Conservation (phyloP, 2,329 filamentous ascomycete species). For the Tolypocladium pustulatum region DNA sequence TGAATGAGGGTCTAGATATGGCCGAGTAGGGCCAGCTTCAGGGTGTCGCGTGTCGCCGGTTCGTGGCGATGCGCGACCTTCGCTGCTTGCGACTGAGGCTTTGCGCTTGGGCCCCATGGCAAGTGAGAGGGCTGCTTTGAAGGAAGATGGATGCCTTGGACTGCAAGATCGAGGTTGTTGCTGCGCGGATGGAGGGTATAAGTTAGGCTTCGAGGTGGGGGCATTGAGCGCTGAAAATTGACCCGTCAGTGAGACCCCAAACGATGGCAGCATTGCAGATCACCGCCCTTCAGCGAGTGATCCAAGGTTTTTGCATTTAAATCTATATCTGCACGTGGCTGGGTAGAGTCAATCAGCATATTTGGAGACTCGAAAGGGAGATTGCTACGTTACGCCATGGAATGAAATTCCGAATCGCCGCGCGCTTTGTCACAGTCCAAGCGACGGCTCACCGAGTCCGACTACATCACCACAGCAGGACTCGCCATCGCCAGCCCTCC, state of each 20-base stretch:
- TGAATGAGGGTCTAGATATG: not conserved
- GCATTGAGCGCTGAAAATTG: not conserved
- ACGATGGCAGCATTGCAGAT: not conserved
- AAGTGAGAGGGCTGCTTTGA: not conserved
- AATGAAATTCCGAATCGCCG: not conserved
- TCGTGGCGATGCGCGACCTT: not conserved
- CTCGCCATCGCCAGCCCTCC: constrained; percentile 46
- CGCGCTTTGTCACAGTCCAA: no score
- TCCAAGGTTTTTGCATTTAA: not conserved
- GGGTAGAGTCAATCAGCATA: not conserved
- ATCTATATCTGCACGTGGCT: not conserved
- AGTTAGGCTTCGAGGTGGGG: not conserved
- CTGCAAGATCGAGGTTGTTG: no score
- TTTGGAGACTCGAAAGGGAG: not conserved
- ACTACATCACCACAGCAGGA: constrained; percentile 24
- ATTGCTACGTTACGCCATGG: not conserved
- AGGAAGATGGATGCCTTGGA: not conserved
- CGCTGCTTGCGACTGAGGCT: not conserved
- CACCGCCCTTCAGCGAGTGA: not conserved
- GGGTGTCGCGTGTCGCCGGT: not conserved
- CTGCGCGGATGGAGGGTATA: not conserved
- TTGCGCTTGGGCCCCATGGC: not conserved
- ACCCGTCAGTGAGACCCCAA: not conserved
- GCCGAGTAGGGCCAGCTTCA: not conserved
- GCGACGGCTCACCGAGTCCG: no score